Base-by-base conservation (phyloP, 768 basidiomycete species). In the Bullera alba region DNA sequence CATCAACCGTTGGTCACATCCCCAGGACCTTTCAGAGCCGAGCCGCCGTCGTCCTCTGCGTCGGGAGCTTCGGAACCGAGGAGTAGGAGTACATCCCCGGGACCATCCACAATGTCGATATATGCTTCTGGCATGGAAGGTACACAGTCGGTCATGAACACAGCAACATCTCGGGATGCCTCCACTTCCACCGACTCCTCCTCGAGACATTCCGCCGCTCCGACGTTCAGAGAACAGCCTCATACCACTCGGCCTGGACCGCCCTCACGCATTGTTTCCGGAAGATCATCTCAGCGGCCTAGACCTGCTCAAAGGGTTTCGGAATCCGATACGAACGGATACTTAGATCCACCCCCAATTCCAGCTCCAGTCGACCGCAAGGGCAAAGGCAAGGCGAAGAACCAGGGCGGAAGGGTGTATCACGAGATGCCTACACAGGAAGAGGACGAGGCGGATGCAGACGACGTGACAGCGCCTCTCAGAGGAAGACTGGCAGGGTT, bases 111-210 rank as follows among this genome's bases (percentile, higher is more conserved):
- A 22, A 54, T 65, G 14, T 58, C 63, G 0, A 22, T 56, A 2
- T 63, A 67, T 42, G 61, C 65, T 17, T 67, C 65, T 6, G 65
- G 65, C 6, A 19, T 63, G 4, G 61, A 66, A 23, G 46, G 25
- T 4, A 54, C 53, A 3, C 45, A 25, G n/a, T 29, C 51, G 4
- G 55, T 21, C 3, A n/a, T 37, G 46, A 26, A 52, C 60, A 41
- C 39, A 32, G 21, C 34, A 5, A 30, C 47, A 19, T 54, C 60
- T 2, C 30, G 60, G 37, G 55, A 60, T 25, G 36, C 58, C 10
- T 56, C 54, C 0, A 53, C 51, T 5, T 64, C 65, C 12, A 56
- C 63, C n/a, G 53, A 46, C 28, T 23, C 34, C 21, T 21, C 8
- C 42, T 27, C 26, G 27, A 45, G 22, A 4, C 42, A 19, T 16